Conservation (phyloP, 2,329 filamentous ascomycete genomes). For the Cadophora sp. region DNA sequence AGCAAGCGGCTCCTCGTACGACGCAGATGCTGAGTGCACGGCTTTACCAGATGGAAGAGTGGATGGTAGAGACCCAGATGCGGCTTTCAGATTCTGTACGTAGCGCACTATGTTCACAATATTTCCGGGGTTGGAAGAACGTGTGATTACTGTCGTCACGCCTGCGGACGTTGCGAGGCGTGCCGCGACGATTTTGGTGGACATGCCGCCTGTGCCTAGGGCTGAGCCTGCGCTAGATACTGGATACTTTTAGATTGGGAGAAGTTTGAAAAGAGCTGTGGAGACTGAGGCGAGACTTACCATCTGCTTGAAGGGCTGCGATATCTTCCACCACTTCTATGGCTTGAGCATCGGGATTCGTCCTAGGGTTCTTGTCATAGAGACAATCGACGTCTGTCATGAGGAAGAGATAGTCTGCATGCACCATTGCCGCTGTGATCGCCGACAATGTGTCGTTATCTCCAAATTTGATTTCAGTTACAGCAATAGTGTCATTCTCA, state of each 20-base stretch:
- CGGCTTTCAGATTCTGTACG: conserved; percentile 65
- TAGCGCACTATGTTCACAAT: conserved; percentile 87
- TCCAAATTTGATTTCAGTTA: conserved; percentile 98
- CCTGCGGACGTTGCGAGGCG: conserved; percentile 91
- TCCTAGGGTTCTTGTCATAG: conserved; percentile 93
- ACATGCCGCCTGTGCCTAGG: conserved; percentile 95
- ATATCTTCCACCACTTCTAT: conserved; percentile 96
- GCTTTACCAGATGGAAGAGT: conserved; percentile 33
- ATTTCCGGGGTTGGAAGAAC: conserved; percentile 91
- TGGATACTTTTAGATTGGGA: conserved; percentile 42
- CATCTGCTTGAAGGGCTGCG: conserved; percentile 79
- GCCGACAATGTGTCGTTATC: conserved; percentile 98
- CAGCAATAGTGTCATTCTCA: conserved; percentile 95
- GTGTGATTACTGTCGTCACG: conserved; percentile 94
- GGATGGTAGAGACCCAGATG: conserved; percentile 24
- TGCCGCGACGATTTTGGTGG: conserved; percentile 94
- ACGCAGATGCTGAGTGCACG: conserved; percentile 28
- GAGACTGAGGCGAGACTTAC: conserved; percentile 47
- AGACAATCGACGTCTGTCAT: conserved; percentile 99
- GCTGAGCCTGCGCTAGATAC: conserved; percentile 89
- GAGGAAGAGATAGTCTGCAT: conserved; percentile 93
- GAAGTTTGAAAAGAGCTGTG: too few species aligned
- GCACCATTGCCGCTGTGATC: conserved; percentile 96
- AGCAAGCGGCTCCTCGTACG: conserved; percentile 37
- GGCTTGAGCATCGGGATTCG: conserved; percentile 81